phyloP scores from a whole-genome alignment of 164 flowering plant species.

The Warburgia ugandensis region DNA sequence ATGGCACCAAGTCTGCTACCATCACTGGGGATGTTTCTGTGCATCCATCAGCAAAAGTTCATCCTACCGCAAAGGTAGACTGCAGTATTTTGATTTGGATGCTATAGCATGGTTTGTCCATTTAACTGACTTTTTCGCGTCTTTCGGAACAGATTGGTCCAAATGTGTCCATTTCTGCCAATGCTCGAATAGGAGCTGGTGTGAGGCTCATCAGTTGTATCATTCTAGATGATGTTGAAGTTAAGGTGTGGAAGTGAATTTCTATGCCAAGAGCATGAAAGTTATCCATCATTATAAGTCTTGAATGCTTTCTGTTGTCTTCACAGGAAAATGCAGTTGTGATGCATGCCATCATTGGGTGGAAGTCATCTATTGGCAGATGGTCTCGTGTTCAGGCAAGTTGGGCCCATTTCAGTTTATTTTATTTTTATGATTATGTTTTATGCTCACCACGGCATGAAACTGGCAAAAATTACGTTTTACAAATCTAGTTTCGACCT shows the following conservation, averaged over 20 bases:
- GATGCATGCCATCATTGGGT: constrained; percentile 83
- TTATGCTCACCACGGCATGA: background rate
- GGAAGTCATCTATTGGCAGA: constrained; percentile 94
- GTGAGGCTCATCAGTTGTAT: constrained; percentile 87
- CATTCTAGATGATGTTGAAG: constrained; percentile 91
- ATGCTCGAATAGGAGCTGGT: constrained; percentile 92
- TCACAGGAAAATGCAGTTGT: constrained; percentile 92
- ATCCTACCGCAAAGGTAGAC: constrained; percentile 87
- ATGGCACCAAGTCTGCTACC: constrained; percentile 67
- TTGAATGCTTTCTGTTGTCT: constrained; percentile 4
- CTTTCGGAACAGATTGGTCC: constrained; percentile 97
- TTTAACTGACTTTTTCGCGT: no score
- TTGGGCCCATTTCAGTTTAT: background rate
- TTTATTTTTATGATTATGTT: background rate
- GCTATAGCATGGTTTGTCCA: background rate
- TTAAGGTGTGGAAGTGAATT: constrained; percentile 44
- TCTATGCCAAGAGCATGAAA: background rate
- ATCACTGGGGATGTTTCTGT: constrained; percentile 75
- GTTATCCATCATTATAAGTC: background rate
- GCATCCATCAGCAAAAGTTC: constrained; percentile 98
- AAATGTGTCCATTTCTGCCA: constrained; percentile 94
- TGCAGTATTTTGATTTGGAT: background rate
- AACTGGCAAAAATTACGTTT: background rate
- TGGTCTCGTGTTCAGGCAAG: constrained; percentile 97
- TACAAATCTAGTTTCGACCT: no score